Evolutionary conservation across 2,329 filamentous ascomycete species (phyloP), one percentile per base, ranked within the genome.

Genomic region (Kalmusia sp.): DNA sequence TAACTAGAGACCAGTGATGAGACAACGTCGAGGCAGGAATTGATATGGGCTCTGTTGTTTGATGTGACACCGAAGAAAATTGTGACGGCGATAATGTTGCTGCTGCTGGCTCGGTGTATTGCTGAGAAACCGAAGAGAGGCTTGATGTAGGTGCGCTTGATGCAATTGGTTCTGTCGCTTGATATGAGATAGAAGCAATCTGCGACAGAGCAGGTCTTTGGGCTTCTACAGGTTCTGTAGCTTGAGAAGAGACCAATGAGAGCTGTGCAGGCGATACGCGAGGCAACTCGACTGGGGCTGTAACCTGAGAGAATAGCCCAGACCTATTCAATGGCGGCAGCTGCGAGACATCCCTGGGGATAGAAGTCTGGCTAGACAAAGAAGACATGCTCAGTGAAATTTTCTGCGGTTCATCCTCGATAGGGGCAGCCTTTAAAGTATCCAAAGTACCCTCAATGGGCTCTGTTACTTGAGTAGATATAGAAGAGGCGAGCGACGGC

Each of bases 381-480:
- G 52, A 48, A 24, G 61, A 62, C 45, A 65, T 33, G 27, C 45
- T 46, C 44, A 59, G 58, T 27, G 52, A 37, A 45, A 44, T 31
- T 35, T 50, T 53, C 12, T 44, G 49, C 9, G 19, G n/a, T 14
- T 35, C n/a, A n/a, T n/a, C n/a, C n/a, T n/a, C n/a, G n/a, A n/a
- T n/a, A n/a, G n/a, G n/a, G n/a, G n/a, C n/a, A n/a, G n/a, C n/a
- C n/a, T n/a, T n/a, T n/a, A n/a, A n/a, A n/a, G n/a, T n/a, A n/a
- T n/a, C n/a, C n/a, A n/a, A n/a, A n/a, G n/a, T n/a, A n/a, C 30
- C 49, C 48, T 57, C 55, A 17, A 47, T 30, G 14, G 67, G 64
- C 47, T 65, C 67, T 11, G 65, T 65, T 30, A 62, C 56, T 49
- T 73, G 68, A 25, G 65, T 56, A 37, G 63, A 61, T 22, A 74